Conservation (phyloP, 805 yeast species). For the Candida takata region DNA sequence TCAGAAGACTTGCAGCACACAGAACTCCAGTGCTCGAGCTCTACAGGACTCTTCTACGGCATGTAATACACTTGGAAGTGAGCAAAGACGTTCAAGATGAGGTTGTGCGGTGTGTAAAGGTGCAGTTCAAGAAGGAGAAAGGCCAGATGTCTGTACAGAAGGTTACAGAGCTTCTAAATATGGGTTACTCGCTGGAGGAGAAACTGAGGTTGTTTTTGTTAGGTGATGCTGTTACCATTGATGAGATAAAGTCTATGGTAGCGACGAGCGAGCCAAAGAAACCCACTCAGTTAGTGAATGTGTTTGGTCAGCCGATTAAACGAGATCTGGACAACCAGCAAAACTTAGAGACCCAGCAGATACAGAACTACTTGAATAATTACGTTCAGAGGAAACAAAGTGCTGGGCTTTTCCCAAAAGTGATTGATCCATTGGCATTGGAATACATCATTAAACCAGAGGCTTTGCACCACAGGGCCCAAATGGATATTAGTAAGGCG, state of each 20-base stretch:
- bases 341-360: slow-evolving; percentile 12
- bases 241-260: neutral
- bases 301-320: slow-evolving; percentile 15
- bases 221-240: slow-evolving; percentile 1
- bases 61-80: slow-evolving; percentile 12
- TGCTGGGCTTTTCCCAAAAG: slow-evolving; percentile 12
- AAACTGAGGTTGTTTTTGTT: slow-evolving; percentile 5
- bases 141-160: slow-evolving; percentile 17
- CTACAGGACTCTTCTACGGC: slow-evolving; percentile 26
- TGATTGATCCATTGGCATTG: slow-evolving; percentile 13
- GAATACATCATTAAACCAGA: slow-evolving; percentile 14
- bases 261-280: neutral
- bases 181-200: slow-evolving; percentile 13
- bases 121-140: slow-evolving; percentile 9
- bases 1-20: slow-evolving; percentile 24
- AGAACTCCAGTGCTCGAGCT: slow-evolving; percentile 23
- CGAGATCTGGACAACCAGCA: slow-evolving; percentile 15
- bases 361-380: slow-evolving; percentile 10
- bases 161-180: slow-evolving; percentile 4
- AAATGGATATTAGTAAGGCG: slow-evolving; percentile 6
- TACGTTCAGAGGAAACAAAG: slow-evolving; percentile 11
- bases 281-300: neutral
- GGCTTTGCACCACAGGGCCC: slow-evolving; percentile 16
- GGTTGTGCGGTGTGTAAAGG: slow-evolving; percentile 2
- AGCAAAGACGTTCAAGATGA: slow-evolving; percentile 1